Evolutionary conservation across 2,329 filamentous ascomycete species (phyloP).

Genomic region (Colletotrichum lini): DNA sequence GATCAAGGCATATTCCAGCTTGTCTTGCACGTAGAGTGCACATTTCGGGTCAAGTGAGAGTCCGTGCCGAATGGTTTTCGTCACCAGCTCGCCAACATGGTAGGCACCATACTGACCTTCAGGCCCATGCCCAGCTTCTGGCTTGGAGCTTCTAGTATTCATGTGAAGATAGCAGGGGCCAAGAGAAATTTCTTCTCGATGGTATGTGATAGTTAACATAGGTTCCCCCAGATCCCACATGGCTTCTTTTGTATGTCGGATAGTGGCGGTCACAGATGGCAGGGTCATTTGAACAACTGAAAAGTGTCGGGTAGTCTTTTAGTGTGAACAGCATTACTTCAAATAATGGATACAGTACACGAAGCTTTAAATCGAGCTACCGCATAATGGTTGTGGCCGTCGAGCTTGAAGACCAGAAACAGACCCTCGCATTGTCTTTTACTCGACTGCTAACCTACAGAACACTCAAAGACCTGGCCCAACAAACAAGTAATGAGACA

Average conservation of each 20-base stretch:
- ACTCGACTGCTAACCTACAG: neutral
- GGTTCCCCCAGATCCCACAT: neutral
- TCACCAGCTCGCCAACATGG: slow-evolving; percentile 1
- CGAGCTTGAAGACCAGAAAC: neutral
- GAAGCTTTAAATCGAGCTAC: neutral
- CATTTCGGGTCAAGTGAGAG: neutral
- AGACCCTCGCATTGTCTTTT: neutral
- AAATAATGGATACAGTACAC: neutral
- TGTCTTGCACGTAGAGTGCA: neutral
- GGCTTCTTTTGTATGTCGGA: neutral
- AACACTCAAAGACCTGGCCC: neutral
- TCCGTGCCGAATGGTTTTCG: neutral
- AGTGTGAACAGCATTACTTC: neutral
- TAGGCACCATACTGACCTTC: slow-evolving; percentile 8
- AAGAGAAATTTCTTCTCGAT: neutral
- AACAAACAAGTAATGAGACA: neutral
- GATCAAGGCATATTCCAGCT: slow-evolving; percentile 2
- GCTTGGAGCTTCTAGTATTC: neutral
- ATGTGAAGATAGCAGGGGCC: neutral
- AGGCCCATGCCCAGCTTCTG: neutral
- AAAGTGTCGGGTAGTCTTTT: accelerated
- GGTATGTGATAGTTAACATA: too few relatives aligned
- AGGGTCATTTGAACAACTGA: neutral
- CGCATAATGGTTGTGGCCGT: neutral
- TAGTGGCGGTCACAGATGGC: neutral